These are phyloP conservation scores for Cordyceps pruinosa DNA, from an alignment of 2,329 filamentous ascomycete species.

Conservation along the genomic window DNA sequence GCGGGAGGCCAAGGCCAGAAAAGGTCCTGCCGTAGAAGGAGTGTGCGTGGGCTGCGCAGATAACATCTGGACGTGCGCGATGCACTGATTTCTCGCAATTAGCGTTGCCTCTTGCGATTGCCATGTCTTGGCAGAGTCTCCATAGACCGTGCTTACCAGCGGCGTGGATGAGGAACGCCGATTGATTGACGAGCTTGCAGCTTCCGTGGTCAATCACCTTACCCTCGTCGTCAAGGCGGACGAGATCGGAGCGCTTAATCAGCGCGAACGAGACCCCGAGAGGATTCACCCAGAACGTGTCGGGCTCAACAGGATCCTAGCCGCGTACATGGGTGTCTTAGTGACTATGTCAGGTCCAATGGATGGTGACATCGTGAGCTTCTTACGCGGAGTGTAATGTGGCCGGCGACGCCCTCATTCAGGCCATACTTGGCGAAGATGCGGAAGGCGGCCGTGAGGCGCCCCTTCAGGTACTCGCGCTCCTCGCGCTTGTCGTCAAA, in stretches of 20 bases:
- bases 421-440: conserved; percentile 52
- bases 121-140: neutral
- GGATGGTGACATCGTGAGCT: neutral
- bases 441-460: conserved; percentile 48
- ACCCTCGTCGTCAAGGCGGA: conserved; percentile 55
- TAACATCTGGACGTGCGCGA: conserved; percentile 45
- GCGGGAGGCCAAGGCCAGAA: conserved; percentile 50
- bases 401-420: conserved; percentile 58
- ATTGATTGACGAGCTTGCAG: conserved; percentile 26
- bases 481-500: conserved; percentile 30
- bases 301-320: conserved; percentile 49
- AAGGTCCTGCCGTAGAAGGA: conserved; percentile 51
- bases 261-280: conserved; percentile 56
- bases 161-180: conserved; percentile 23
- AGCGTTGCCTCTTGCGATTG: neutral
- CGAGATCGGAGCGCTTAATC: conserved; percentile 60
- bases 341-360: neutral
- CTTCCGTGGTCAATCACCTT: conserved; percentile 55
- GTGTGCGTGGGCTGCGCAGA: conserved; percentile 49
- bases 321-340: conserved; percentile 2
- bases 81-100: conserved; percentile 33
- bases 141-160: conserved; percentile 17
- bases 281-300: conserved; percentile 61
- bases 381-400: conserved; percentile 49
- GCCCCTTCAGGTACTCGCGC: conserved; percentile 46